Base-by-base conservation (phyloP, 805 yeast species). In the Metschnikowia koreensis region DNA sequence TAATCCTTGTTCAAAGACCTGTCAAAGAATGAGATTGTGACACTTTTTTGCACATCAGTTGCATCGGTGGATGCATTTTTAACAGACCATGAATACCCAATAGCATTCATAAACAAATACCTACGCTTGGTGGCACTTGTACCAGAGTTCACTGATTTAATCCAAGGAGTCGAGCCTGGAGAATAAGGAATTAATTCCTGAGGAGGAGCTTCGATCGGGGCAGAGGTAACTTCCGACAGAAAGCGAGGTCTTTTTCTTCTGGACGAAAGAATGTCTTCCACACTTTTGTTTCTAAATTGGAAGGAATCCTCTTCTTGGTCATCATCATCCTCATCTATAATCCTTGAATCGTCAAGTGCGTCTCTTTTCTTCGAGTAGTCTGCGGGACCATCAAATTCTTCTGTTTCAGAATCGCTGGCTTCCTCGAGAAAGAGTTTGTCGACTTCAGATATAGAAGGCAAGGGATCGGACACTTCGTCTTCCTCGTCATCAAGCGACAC, bases 1-100 rank as follows among this genome's bases (percentile, higher is more conserved):
- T 89, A 89, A 60, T 90, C 97, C 51, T 84, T 81, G 63, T 85
- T 86, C 11, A 77, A 62, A 0, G 89, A 82, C 48, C 86, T 75
- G 65, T 93, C 97, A 62, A 89, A 90, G 63, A 94, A 93, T 12
- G 89, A 81, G 1, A 92, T 89, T 0, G 97, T 92, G n/a, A 93
- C 76, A 38, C 92, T 83, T 53, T 83, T 81, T 58, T 82, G 74
- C 8, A 55, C 55, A 1, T 57, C 63, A n/a, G 47, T 50, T 2
- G 52, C 22, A 13, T 51, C 51, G 5, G 48, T 48, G 22, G 62
- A 64, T 7, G 60, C 54, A 36, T 49, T 58, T 47, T 80, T 78
- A 11, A 89, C 94, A 0, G 90, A 76, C 82, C 96, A 87, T 0
- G 84, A 86, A 64, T 89, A 88, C 0, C 97, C 99, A 29, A 83